A percentile compares a stretch with the other conserved stretches of the same genome.
These are phyloP conservation scores for Piper betle DNA, from an alignment of 164 flowering plant species.

Conservation along the genomic window DNA sequence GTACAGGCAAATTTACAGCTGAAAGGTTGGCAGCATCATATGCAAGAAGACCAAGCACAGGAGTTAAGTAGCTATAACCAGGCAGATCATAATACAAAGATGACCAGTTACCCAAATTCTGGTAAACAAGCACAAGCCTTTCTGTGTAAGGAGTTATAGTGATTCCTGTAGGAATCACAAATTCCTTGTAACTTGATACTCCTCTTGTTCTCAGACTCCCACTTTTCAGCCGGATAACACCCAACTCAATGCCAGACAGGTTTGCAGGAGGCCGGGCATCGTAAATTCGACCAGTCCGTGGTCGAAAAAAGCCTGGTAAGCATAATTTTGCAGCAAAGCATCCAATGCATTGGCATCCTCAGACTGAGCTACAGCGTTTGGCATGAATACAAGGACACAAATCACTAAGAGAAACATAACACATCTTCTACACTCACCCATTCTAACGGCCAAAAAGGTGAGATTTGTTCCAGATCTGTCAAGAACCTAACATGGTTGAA, in stretches of 20 bases:
- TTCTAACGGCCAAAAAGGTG: too few relatives aligned
- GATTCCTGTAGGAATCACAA: conserved; percentile 52
- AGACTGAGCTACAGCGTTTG: conserved; percentile 23
- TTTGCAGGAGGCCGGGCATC: conserved; percentile 47
- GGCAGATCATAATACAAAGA: conserved; percentile 38
- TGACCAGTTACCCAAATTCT: conserved; percentile 52
- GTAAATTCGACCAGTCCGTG: conserved; percentile 50
- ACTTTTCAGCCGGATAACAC: conserved; percentile 72
- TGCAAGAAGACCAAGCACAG: conserved; percentile 30
- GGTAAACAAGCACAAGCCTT: too few relatives aligned
- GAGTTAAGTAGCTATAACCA: too few relatives aligned
- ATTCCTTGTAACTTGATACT: conserved; percentile 37
- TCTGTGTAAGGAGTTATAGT: conserved; percentile 50
- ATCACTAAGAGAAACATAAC: conserved; percentile 16
- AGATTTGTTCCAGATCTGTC: neutral
- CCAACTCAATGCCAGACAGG: conserved; percentile 45
- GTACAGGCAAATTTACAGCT: conserved; percentile 44
- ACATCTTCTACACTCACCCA: neutral
- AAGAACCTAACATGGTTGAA: neutral
- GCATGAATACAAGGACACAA: conserved; percentile 14
- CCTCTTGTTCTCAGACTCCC: conserved; percentile 63
- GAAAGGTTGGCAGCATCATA: conserved; percentile 53
- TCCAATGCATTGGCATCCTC: conserved; percentile 43
- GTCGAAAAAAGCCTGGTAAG: conserved; percentile 57
- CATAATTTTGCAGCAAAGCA: conserved; percentile 75